These are phyloP conservation scores for Forsythia viridissima DNA, from an alignment of 257 asterid genomes.

Conservation along the genomic window DNA sequence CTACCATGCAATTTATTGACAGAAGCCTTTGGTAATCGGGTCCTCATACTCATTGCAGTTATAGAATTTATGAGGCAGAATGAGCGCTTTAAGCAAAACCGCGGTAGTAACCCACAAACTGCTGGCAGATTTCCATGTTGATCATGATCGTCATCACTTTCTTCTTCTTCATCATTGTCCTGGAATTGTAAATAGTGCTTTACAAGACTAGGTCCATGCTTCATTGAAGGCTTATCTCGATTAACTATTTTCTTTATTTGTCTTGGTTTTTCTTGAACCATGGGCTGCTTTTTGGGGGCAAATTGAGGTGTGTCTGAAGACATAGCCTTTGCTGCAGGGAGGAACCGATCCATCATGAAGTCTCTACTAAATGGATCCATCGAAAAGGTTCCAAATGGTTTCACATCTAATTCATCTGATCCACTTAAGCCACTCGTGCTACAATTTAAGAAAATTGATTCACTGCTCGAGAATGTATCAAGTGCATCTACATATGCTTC, in stretches of 20 bases:
- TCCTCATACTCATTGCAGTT: constrained; percentile 60
- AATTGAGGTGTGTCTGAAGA: constrained; percentile 63
- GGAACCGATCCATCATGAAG: constrained; percentile 81
- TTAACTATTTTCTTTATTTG: constrained; percentile 33
- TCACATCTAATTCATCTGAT: constrained; percentile 41
- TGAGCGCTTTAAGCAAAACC: constrained; percentile 67
- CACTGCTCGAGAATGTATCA: constrained; percentile 66
- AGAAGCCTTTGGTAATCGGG: constrained; percentile 48
- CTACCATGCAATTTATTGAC: constrained; percentile 40
- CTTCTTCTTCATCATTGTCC: constrained; percentile 48
- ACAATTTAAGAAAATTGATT: constrained; percentile 70
- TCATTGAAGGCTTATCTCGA: constrained; percentile 50
- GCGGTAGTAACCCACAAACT: constrained; percentile 79
- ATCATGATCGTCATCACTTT: constrained; percentile 53
- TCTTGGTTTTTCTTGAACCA: constrained; percentile 38
- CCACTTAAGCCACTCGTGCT: constrained; percentile 70
- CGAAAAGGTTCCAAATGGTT: constrained; percentile 29
- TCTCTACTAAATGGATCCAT: constrained; percentile 52
- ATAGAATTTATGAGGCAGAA: constrained; percentile 52
- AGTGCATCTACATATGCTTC: constrained; percentile 69
- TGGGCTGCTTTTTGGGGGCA: constrained; percentile 48
- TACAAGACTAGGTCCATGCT: constrained; percentile 77
- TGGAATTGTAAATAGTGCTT: constrained; percentile 43
- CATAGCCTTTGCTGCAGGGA: constrained; percentile 92
- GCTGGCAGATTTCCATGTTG: constrained; percentile 36